A percentile compares a stretch with the other conserved stretches of the same genome.
Conservation (phyloP, 2,329 filamentous ascomycete genomes). For the Knufia fluminis region DNA sequence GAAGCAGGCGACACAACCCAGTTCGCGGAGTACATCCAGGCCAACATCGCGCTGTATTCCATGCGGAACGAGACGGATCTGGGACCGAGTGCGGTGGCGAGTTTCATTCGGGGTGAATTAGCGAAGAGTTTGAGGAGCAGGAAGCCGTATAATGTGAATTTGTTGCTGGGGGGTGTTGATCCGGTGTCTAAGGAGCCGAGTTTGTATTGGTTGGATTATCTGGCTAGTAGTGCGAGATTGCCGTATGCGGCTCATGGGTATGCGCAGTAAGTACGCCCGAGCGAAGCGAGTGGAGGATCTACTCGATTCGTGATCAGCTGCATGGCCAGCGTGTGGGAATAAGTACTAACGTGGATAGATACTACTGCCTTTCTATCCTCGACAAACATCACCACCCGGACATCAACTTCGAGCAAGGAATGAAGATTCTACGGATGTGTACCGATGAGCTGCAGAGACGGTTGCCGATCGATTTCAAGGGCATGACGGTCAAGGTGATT, state of each 20-base stretch:
- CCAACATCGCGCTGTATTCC: slow-evolving; percentile 93
- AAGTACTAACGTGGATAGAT: slow-evolving; percentile 44
- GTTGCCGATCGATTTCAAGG: slow-evolving; percentile 98
- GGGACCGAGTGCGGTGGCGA: slow-evolving; percentile 75
- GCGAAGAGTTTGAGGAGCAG: slow-evolving; percentile 82
- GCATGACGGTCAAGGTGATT: slow-evolving; percentile 83
- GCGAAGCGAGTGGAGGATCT: no score
- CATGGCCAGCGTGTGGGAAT: no score
- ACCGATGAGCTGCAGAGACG: slow-evolving; percentile 94
- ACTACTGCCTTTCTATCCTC: slow-evolving; percentile 95
- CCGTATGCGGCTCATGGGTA: slow-evolving; percentile 98
- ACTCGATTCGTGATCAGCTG: no score
- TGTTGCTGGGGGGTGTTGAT: slow-evolving; percentile 88
- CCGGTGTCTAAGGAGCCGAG: slow-evolving; percentile 82
- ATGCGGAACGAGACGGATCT: slow-evolving; percentile 96
- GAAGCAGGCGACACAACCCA: slow-evolving; percentile 97
- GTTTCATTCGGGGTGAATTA: slow-evolving; percentile 90
- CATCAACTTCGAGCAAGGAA: slow-evolving; percentile 77
- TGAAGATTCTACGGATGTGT: slow-evolving; percentile 90
- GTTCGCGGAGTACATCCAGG: slow-evolving; percentile 98
- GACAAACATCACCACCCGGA: slow-evolving; percentile 98
- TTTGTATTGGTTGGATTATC: slow-evolving; percentile 95
- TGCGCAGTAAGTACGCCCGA: slow-evolving; percentile 61
- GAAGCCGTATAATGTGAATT: slow-evolving; percentile 94
- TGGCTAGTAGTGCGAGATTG: slow-evolving; percentile 76